Base-by-base conservation (phyloP, 441 rosid genomes). In the Croton laevigatus region DNA sequence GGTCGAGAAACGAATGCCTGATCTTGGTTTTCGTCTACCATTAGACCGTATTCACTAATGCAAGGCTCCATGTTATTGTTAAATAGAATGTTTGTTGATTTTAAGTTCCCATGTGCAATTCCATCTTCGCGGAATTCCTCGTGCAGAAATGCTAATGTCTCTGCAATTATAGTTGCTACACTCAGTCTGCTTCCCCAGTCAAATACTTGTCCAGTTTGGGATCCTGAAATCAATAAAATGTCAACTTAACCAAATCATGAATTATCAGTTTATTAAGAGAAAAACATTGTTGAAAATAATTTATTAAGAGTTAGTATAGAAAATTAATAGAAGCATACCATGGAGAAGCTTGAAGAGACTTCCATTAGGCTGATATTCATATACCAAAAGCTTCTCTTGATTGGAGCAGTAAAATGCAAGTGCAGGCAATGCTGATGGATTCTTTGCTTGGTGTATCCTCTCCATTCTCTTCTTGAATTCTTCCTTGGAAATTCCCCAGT, bases 101-200 rank as follows among this genome's bases (percentile, higher is more conserved):
- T 89, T 71, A 89, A 66, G 84, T 84, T 84, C 23, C 91, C 94
- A 71, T 84, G 91, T 22, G 88, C 86, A 23, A 87, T 84, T 59
- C 77, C 79, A 57, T 81, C 86, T 62, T 83, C 78, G 0, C 5
- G 57, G 38, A 87, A 85, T 77, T 77, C 81, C 60, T 72, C 62
- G 48, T 87, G 90, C 81, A 83, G 76, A 65, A 72, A 81, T 73
- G 85, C 81, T 55, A 87, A 72, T 37, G 90, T 80, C 48, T 81
- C 75, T 0, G 90, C 73, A 37, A 83, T 57, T 1, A 14, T 68
- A 7, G 83, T 79, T 72, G 90, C 94, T 9, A 76, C 61, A 6
- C 23, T 65, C 51, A 89, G 69, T 67, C 91, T 87, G 81, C 83
- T 84, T 74, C 71, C 90, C 91, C 91, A 89, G 38, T 84, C 82